Evolutionary conservation across 2,329 filamentous ascomycete species (phyloP), one percentile per base, ranked within the genome.

Genomic region (Colletotrichum lindemuthianum): DNA sequence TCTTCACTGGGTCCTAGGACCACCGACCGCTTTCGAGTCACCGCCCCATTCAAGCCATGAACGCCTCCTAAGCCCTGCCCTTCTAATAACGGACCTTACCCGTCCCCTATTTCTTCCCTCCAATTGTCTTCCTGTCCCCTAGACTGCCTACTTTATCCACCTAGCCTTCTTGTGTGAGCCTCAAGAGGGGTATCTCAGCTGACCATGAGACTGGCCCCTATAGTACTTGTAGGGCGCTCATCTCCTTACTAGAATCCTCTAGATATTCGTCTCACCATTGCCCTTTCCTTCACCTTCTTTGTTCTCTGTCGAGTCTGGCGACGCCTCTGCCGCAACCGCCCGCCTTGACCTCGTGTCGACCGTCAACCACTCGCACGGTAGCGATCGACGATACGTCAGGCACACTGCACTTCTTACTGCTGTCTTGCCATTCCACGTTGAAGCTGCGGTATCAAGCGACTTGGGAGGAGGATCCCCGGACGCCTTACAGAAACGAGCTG

Each of bases 251-350:
- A 34, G 40, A 53, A 40, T 32, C 52, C 53, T 11, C 34, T 49
- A 37, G 12, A 16, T 53, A 41, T 53, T 45, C 49, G 41, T 54
- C 56, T 59, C 66, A 63, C 49, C 56, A 40, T 50, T 13, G 37
- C 12, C 43, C n/a, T 57, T 54, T 65, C 44, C 55, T 51, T 49
- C 41, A 39, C 43, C 11, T 32, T 47, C 54, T 68, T 68, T 69
- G 57, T 66, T 45, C 60, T 34, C 36, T 36, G 24, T 34, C 37
- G 55, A 40, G 41, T 59, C 32, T n/a, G 32, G 13, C 47, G 51
- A 57, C 58, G 58, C 58, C 58, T 65, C 47, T 53, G 40, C 63
- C 63, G 63, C 51, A 49, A 41, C 48, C 59, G 40, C 57, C 43
- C 47, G 24, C n/a, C 37, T 36, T 57, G 59, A 63, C 58, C 51